Percentiles rank a stretch among this genome's conserved stretches.
Conservation (phyloP, 306 rosid genomes). For the Lithocarpus polystachyus region DNA sequence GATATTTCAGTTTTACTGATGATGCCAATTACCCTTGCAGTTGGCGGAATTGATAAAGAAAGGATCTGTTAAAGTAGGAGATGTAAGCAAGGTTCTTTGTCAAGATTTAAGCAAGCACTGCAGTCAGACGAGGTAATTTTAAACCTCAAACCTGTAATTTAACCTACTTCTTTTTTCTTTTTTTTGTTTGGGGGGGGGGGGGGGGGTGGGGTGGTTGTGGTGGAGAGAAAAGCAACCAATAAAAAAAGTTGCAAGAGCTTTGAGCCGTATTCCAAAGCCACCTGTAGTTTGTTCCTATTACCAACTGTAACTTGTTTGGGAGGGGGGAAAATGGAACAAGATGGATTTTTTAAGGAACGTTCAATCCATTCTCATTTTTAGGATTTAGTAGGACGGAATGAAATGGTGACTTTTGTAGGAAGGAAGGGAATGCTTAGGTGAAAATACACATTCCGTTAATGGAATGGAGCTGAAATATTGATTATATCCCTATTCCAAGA, state of each 20-base stretch:
- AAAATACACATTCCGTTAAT: too few species aligned
- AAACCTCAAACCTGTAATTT: slow-evolving; percentile 14
- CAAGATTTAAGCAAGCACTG: slow-evolving; percentile 88
- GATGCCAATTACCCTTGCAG: slow-evolving; percentile 38
- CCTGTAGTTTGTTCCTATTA: neutral
- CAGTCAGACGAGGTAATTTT: slow-evolving; percentile 56
- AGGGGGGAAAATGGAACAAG: too few species aligned
- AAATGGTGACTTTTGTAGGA: too few species aligned
- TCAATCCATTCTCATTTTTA: too few species aligned
- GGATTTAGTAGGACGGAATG: too few species aligned
- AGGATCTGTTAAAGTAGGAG: slow-evolving; percentile 74
- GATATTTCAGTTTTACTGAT: neutral
- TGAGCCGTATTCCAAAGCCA: neutral
- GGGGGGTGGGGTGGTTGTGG: accelerated
- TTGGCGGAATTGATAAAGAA: slow-evolving; percentile 78
- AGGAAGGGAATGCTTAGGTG: too few species aligned
- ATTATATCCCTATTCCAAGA: too few species aligned
- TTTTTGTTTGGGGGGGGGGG: too few species aligned
- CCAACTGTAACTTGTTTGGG: neutral
- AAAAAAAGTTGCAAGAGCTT: neutral
- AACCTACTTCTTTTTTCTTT: neutral
- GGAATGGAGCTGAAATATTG: too few species aligned
- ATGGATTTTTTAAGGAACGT: too few species aligned
- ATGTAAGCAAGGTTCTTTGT: slow-evolving; percentile 82
- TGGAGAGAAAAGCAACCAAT: neutral